Percentiles rank a stretch among this genome's conserved stretches.
phyloP scores from a whole-genome alignment of 2,329 filamentous ascomycete genomes.

The Fusarium piperis region DNA sequence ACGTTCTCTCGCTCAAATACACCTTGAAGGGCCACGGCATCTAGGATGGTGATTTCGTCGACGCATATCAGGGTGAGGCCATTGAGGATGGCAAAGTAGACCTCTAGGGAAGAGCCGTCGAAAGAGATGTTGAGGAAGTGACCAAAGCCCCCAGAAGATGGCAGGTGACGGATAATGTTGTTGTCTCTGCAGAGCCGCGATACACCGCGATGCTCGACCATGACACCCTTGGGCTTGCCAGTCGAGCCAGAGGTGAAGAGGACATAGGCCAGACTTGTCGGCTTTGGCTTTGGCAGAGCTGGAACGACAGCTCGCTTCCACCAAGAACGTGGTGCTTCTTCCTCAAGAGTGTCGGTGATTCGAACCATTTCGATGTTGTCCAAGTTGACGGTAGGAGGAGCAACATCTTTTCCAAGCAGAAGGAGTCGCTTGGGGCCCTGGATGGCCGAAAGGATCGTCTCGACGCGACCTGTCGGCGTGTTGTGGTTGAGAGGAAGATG shows the following conservation, averaged over 20 bases:
- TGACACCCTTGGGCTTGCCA: slow-evolving; percentile 36
- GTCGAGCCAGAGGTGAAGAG: slow-evolving; percentile 40
- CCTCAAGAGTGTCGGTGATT: neutral
- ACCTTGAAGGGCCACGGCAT: neutral
- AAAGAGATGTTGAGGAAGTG: slow-evolving; percentile 23
- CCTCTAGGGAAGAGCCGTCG: slow-evolving; percentile 14
- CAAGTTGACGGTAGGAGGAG: neutral
- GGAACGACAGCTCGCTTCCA: neutral
- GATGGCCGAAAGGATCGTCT: slow-evolving; percentile 13
- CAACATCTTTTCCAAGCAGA: neutral
- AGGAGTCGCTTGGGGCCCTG: slow-evolving; percentile 1
- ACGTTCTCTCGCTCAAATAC: slow-evolving; percentile 21
- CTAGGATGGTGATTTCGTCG: slow-evolving; percentile 9
- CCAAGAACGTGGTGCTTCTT: neutral
- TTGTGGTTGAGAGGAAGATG: slow-evolving; percentile 32
- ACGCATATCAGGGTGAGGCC: slow-evolving; percentile 20
- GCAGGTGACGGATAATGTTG: neutral
- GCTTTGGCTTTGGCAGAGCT: neutral
- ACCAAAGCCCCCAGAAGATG: neutral
- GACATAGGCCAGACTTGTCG: slow-evolving; percentile 30
- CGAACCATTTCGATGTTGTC: neutral
- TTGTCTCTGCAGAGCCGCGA: neutral
- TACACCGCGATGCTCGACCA: slow-evolving; percentile 21
- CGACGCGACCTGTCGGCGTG: slow-evolving; percentile 8
- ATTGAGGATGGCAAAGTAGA: slow-evolving; percentile 17